A percentile compares a stretch with the other conserved stretches of the same genome.
phyloP scores from a whole-genome alignment of 805 yeast genomes.

The Kazachstania viticola region DNA sequence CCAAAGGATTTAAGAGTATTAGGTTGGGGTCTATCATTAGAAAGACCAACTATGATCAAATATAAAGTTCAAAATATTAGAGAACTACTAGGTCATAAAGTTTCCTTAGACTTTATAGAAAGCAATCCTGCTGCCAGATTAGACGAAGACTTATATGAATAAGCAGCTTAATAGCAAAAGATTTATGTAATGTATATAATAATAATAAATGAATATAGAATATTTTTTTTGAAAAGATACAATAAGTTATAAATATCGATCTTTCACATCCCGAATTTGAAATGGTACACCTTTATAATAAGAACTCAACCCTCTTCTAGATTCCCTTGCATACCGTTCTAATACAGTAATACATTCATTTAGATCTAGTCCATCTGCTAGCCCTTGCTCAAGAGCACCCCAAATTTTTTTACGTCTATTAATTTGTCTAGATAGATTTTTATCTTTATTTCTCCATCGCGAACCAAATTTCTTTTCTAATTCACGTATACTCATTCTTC shows the following conservation, averaged over 20 bases:
- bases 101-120: slow-evolving; percentile 86
- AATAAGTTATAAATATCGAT: not conserved
- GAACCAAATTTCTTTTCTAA: slow-evolving; percentile 19
- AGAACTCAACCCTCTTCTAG: slow-evolving; percentile 18
- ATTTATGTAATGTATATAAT: too few relatives aligned
- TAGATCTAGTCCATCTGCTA: slow-evolving; percentile 14
- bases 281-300: slow-evolving; percentile 25
- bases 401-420: slow-evolving; percentile 24
- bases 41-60: slow-evolving; percentile 98
- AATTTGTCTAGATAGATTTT: slow-evolving; percentile 24
- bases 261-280: slow-evolving; percentile 9
- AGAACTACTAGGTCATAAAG: slow-evolving; percentile 95
- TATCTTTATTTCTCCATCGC: slow-evolving; percentile 22
- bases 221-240: not conserved
- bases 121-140: slow-evolving; percentile 95
- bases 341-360: slow-evolving; percentile 14
- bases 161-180: too few relatives aligned
- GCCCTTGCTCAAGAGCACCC: slow-evolving; percentile 21
- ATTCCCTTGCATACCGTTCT: slow-evolving; percentile 15
- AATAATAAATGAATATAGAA: not conserved
- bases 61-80: slow-evolving; percentile 92
- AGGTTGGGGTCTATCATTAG: slow-evolving; percentile 96
- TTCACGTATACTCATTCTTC: slow-evolving; percentile 16
- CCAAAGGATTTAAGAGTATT: slow-evolving; percentile 88
- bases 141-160: slow-evolving; percentile 55